A percentile compares a stretch with the other conserved stretches of the same genome.
phyloP scores from a whole-genome alignment of 192 early-diverging fungal genomes.

The Backusella sp. region DNA sequence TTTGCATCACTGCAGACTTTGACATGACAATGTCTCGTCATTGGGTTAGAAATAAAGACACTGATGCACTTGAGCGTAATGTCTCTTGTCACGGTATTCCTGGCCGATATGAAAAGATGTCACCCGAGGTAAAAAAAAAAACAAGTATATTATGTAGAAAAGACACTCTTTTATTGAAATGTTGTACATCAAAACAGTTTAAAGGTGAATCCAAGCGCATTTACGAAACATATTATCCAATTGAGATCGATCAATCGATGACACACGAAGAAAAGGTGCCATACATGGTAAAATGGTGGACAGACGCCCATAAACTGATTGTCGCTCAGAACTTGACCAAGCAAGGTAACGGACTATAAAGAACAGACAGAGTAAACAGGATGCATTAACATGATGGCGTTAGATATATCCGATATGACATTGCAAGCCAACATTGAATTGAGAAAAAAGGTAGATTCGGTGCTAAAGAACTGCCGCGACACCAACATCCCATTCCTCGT shows the following conservation, averaged over 20 bases:
- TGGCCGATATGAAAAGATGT: conserved; percentile 30
- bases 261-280: conserved; percentile 55
- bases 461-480: conserved; percentile 37
- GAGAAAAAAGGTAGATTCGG: conserved; percentile 40
- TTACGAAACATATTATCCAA: conserved; percentile 69
- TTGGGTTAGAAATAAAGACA: conserved; percentile 34
- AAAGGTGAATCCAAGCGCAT: conserved; percentile 42
- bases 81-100: conserved; percentile 47
- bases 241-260: conserved; percentile 56
- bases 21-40: conserved; percentile 71
- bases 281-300: conserved; percentile 77
- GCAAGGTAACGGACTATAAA: conserved; percentile 20
- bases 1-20: conserved; percentile 49
- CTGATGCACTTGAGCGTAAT: conserved; percentile 38
- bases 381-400: background rate
- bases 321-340: conserved; percentile 47
- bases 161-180: background rate
- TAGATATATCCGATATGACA: conserved; percentile 53
- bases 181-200: conserved; percentile 36
- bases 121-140: conserved; percentile 37
- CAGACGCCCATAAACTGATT: conserved; percentile 55
- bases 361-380: background rate
- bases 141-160: background rate
- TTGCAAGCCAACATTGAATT: conserved; percentile 46
- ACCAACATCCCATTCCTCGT: conserved; percentile 60